A percentile compares a stretch with the other conserved stretches of the same genome.
These are phyloP conservation scores for Hypoxylon rickii DNA, from an alignment of 495 filamentous ascomycete genomes.

Conservation along the genomic window DNA sequence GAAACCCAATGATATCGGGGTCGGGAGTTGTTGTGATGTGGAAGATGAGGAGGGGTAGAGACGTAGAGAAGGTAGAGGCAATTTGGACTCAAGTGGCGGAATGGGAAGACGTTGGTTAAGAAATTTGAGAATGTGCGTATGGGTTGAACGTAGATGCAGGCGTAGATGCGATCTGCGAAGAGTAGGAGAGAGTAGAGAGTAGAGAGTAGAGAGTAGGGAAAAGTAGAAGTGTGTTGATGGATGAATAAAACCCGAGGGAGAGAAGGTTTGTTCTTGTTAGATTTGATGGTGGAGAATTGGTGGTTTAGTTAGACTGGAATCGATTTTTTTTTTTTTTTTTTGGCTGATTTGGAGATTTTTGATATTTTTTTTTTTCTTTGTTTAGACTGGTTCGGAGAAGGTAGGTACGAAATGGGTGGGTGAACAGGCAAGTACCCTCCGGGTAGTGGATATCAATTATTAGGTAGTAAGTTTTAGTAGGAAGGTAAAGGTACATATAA, in stretches of 20 bases:
- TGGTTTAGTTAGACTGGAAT: conserved; percentile 5
- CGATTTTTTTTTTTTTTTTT: conserved; percentile 22
- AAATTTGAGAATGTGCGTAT: conserved; percentile 5
- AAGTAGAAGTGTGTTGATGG: conserved; percentile 11
- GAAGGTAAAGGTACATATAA: not conserved
- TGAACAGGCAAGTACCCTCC: not conserved
- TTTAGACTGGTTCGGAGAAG: conserved; percentile 33
- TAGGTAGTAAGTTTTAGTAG: not conserved
- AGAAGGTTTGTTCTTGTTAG: conserved; percentile 25
- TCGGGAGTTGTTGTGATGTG: not conserved
- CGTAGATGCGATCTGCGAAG: not conserved
- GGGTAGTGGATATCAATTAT: not conserved
- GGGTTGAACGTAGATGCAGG: not conserved
- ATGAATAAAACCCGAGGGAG: conserved; percentile 22
- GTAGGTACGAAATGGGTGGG: conserved; percentile 14
- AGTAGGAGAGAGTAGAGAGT: no score
- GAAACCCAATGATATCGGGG: conserved; percentile 14
- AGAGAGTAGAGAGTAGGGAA: not conserved
- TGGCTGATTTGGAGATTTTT: conserved; percentile 22
- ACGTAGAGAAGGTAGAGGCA: not conserved
- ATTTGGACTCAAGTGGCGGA: not conserved
- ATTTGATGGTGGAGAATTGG: conserved; percentile 28
- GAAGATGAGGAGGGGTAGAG: not conserved
- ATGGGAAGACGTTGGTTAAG: conserved; percentile 2
- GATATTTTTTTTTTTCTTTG: conserved; percentile 15